Evolutionary conservation across 2,329 filamentous ascomycete species (phyloP).

Genomic region (Pezicula radicicola): DNA sequence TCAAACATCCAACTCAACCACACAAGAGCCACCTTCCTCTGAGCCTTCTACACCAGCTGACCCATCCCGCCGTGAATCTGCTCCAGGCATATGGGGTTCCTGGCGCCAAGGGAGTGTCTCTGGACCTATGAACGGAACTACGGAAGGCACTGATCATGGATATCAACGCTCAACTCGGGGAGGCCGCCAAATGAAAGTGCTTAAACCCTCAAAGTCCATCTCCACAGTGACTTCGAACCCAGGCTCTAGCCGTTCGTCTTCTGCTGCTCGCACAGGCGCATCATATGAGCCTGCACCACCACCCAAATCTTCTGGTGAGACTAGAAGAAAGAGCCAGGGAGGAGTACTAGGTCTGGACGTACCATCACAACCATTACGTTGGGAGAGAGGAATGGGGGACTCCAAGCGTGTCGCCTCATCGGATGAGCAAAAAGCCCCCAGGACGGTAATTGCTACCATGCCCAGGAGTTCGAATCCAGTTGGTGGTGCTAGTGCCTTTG

Average conservation of each 20-base stretch:
- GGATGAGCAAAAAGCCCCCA: slow-evolving; percentile 28
- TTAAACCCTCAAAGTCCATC: slow-evolving; percentile 71
- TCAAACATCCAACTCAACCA: not conserved
- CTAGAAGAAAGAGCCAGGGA: slow-evolving; percentile 52
- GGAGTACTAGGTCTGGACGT: slow-evolving; percentile 27
- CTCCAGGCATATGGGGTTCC: slow-evolving; percentile 64
- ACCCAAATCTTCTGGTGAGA: slow-evolving; percentile 41
- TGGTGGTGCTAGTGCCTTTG: slow-evolving; percentile 89
- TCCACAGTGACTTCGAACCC: slow-evolving; percentile 44
- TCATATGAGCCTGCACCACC: slow-evolving; percentile 48
- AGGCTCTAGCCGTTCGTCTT: slow-evolving; percentile 20
- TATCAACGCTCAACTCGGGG: slow-evolving; percentile 69
- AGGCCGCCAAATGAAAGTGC: slow-evolving; percentile 79
- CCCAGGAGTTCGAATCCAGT: slow-evolving; percentile 74
- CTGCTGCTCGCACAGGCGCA: slow-evolving; percentile 45
- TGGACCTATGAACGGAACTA: not conserved
- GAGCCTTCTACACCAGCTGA: slow-evolving; percentile 11
- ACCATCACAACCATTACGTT: slow-evolving; percentile 2
- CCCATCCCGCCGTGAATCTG: slow-evolving; percentile 40
- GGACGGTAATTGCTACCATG: slow-evolving; percentile 23
- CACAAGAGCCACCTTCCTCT: not conserved
- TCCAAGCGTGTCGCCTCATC: slow-evolving; percentile 41
- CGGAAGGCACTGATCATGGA: slow-evolving; percentile 27
- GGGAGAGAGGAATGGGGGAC: slow-evolving; percentile 32
- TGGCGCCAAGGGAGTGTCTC: slow-evolving; percentile 56